phyloP scores from a whole-genome alignment of 495 filamentous ascomycete genomes.

The Pseudomonodictys pantanalensis region DNA sequence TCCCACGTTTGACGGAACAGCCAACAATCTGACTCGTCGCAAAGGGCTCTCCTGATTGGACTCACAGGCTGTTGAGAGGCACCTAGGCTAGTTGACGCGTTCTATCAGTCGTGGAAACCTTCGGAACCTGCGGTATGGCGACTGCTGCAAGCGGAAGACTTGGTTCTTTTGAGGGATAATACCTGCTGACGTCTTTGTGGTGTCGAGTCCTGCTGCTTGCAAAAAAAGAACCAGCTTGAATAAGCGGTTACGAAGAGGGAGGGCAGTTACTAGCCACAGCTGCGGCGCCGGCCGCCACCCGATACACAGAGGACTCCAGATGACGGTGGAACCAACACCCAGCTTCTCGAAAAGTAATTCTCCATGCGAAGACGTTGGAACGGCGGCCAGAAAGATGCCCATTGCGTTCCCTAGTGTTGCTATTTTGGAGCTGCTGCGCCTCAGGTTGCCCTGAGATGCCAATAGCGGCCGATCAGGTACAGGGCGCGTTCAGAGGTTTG shows the following conservation, averaged over 20 bases:
- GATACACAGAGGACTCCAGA: background rate
- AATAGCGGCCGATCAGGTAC: slow-evolving; percentile 15
- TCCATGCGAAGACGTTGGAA: background rate
- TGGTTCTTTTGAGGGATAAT: too few species aligned
- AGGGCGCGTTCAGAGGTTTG: background rate
- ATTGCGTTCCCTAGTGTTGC: slow-evolving; percentile 14
- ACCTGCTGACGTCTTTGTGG: slow-evolving; percentile 22
- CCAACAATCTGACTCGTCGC: too few species aligned
- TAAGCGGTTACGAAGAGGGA: slow-evolving; percentile 1
- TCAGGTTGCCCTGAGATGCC: slow-evolving; percentile 8
- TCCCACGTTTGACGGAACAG: too few species aligned
- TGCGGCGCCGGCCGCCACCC: background rate
- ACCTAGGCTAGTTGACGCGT: too few species aligned
- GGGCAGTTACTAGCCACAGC: slow-evolving; percentile 17
- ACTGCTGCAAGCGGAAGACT: too few species aligned
- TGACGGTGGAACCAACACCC: too few species aligned
- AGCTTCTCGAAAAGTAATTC: background rate
- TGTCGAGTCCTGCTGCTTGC: slow-evolving; percentile 10
- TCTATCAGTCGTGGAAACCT: too few species aligned
- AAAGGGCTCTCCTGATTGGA: too few species aligned
- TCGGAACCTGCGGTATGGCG: too few species aligned
- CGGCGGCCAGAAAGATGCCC: slow-evolving; percentile 2
- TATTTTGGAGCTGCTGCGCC: slow-evolving; percentile 32
- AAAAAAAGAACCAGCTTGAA: slow-evolving; percentile 20
- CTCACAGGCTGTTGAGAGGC: too few species aligned